Evolutionary conservation across 2,329 filamentous ascomycete species (phyloP).

Genomic region (Pseudogymnoascus verrucosus): DNA sequence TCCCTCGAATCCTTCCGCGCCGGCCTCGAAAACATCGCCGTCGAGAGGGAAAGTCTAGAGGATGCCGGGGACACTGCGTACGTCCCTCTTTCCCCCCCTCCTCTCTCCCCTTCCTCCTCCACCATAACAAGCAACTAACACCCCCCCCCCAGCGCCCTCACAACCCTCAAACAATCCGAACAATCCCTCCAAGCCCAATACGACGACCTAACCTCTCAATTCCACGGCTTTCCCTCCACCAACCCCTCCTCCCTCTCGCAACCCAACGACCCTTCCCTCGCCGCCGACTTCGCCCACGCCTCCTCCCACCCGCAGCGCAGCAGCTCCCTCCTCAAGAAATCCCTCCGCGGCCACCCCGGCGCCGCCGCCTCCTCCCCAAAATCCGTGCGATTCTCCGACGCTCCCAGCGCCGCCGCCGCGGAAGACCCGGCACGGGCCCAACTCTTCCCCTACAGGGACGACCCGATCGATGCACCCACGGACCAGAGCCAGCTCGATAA

Average conservation of each 20-base stretch:
- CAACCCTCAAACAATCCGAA: constrained; percentile 57
- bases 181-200: constrained; percentile 65
- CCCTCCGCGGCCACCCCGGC: constrained; percentile 25
- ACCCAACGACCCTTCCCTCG: constrained; percentile 57
- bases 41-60: constrained; percentile 55
- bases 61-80: constrained; percentile 58
- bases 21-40: constrained; percentile 63
- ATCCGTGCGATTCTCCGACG: constrained; percentile 80
- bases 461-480: constrained; percentile 39
- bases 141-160: constrained; percentile 24
- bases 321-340: constrained; percentile 35
- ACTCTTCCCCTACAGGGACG: constrained; percentile 64
- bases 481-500: constrained; percentile 55
- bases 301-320: constrained; percentile 30
- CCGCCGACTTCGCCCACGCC: constrained; percentile 57
- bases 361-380: constrained; percentile 42
- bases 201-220: constrained; percentile 70
- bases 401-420: constrained; percentile 36
- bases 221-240: constrained; percentile 54
- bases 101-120: not conserved
- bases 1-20: constrained; percentile 81
- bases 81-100: constrained; percentile 19
- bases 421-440: constrained; percentile 46
- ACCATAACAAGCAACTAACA: constrained; percentile 7
- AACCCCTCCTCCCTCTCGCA: constrained; percentile 46